Evolutionary conservation across 2,329 filamentous ascomycete genomes (phyloP).

Genomic region (Neoarthrinium moseri): DNA sequence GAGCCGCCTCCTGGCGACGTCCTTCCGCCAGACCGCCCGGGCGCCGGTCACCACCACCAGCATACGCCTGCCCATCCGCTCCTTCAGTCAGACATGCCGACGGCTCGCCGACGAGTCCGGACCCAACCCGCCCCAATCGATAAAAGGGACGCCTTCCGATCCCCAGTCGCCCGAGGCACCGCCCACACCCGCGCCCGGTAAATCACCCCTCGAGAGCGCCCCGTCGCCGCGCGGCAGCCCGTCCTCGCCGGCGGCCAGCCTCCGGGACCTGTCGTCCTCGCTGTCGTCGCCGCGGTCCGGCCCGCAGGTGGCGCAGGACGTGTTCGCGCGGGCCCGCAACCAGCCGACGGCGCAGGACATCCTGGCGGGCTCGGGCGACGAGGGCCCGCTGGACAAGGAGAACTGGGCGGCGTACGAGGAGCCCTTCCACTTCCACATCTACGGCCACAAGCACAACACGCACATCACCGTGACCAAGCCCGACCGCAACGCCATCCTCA

Average conservation of each 20-base stretch:
- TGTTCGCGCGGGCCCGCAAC: slow-evolving; percentile 19
- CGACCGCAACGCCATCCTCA: slow-evolving; percentile 75
- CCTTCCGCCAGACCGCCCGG: slow-evolving; percentile 1
- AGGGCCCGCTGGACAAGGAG: slow-evolving; percentile 27
- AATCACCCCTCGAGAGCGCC: slow-evolving; percentile 2
- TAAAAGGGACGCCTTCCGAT: background rate
- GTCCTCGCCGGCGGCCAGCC: background rate
- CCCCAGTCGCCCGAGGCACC: background rate
- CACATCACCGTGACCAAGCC: slow-evolving; percentile 89
- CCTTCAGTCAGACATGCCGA: slow-evolving; percentile 10
- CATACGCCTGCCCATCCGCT: slow-evolving; percentile 10
- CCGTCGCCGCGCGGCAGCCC: background rate
- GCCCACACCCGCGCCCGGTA: background rate
- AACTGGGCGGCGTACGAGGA: slow-evolving; percentile 38
- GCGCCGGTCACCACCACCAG: background rate
- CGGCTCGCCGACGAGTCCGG: slow-evolving; percentile 5
- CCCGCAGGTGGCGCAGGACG: slow-evolving; percentile 15
- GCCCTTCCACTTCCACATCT: slow-evolving; percentile 86
- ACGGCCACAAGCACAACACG: slow-evolving; percentile 88
- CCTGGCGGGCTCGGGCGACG: slow-evolving; percentile 16
- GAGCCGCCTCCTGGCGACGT: slow-evolving; percentile 11
- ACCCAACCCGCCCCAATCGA: slow-evolving; percentile 1
- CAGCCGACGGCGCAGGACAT: slow-evolving; percentile 12
- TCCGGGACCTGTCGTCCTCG: background rate
- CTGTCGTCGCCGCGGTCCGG: background rate